Evolutionary conservation across 108 stramenopile species (phyloP).

Genomic region (Cyclotella cryptica): DNA sequence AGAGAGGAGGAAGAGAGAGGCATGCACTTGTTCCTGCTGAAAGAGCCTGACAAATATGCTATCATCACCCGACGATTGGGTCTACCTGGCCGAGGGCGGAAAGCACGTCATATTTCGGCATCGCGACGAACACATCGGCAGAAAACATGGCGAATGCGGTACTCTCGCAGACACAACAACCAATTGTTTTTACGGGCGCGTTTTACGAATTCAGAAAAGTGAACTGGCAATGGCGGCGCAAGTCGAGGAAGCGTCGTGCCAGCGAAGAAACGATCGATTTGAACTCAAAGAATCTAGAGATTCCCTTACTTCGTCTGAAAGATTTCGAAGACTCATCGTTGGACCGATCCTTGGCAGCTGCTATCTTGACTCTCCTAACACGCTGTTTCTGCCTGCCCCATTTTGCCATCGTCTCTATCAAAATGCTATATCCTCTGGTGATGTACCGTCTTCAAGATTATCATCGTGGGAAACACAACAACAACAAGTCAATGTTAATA

Average conservation of each 20-base stretch:
- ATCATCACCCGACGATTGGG: constrained; percentile 53
- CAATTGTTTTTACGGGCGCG: constrained; percentile 1
- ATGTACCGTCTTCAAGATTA: constrained; percentile 41
- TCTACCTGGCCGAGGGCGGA: constrained; percentile 70
- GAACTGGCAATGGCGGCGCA: constrained; percentile 23
- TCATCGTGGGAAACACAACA: constrained; percentile 34
- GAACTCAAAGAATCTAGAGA: neutral
- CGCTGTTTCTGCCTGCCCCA: constrained; percentile 21
- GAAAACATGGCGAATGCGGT: neutral
- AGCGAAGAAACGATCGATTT: neutral
- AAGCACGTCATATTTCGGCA: constrained; percentile 66
- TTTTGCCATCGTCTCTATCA: constrained; percentile 33
- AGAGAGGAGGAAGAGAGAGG: too few species aligned
- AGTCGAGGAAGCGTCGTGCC: neutral
- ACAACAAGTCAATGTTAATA: neutral
- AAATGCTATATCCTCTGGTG: constrained; percentile 26
- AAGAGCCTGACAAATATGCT: too few species aligned
- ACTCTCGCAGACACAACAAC: neutral
- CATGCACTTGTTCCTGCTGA: too few species aligned
- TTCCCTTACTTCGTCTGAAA: constrained; percentile 13
- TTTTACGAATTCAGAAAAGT: constrained; percentile 36
- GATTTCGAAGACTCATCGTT: constrained; percentile 31
- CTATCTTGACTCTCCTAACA: constrained; percentile 41
- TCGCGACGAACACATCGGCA: neutral
- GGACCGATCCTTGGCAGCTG: constrained; percentile 42